Percentiles rank a stretch among this genome's conserved stretches.
These are phyloP conservation scores for Cyclocybe cylindracea DNA, from an alignment of 768 basidiomycete species.

Conservation along the genomic window DNA sequence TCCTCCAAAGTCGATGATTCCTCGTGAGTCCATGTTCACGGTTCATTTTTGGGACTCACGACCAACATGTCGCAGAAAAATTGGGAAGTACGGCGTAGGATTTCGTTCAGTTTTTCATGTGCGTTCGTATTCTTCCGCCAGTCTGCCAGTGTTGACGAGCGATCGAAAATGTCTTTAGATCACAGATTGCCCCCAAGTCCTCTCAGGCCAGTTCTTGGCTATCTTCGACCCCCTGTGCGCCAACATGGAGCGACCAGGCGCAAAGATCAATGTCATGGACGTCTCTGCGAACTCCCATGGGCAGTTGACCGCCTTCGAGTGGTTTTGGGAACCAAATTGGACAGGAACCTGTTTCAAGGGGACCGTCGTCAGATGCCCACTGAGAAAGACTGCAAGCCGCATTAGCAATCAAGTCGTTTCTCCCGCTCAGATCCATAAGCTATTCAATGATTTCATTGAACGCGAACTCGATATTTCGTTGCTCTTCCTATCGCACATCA, in stretches of 20 bases:
- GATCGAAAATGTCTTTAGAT: slow-evolving; percentile 27
- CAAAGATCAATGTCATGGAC: slow-evolving; percentile 26
- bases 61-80: slow-evolving; percentile 35
- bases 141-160: not conserved
- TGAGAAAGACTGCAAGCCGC: slow-evolving; percentile 33
- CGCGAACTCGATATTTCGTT: slow-evolving; percentile 40
- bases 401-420: slow-evolving; percentile 35
- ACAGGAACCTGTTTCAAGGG: slow-evolving; percentile 29
- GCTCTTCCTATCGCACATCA: slow-evolving; percentile 43
- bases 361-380: slow-evolving; percentile 48
- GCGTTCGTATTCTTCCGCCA: slow-evolving; percentile 5
- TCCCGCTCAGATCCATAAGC: slow-evolving; percentile 30
- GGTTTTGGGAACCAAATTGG: slow-evolving; percentile 21
- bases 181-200: slow-evolving; percentile 50
- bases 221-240: slow-evolving; percentile 44
- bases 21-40: slow-evolving; percentile 31
- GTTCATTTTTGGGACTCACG: not conserved
- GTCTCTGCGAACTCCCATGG: slow-evolving; percentile 22
- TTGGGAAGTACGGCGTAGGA: slow-evolving; percentile 54
- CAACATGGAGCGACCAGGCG: slow-evolving; percentile 30
- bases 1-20: slow-evolving; percentile 49
- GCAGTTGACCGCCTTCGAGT: slow-evolving; percentile 32
- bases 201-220: slow-evolving; percentile 39
- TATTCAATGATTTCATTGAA: slow-evolving; percentile 42
- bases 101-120: slow-evolving; percentile 56